Percentiles rank a stretch among this genome's conserved stretches.
These are phyloP conservation scores for Chrysophaeum taylorii DNA, from an alignment of 352 stramenopile genomes.

Conservation along the genomic window DNA sequence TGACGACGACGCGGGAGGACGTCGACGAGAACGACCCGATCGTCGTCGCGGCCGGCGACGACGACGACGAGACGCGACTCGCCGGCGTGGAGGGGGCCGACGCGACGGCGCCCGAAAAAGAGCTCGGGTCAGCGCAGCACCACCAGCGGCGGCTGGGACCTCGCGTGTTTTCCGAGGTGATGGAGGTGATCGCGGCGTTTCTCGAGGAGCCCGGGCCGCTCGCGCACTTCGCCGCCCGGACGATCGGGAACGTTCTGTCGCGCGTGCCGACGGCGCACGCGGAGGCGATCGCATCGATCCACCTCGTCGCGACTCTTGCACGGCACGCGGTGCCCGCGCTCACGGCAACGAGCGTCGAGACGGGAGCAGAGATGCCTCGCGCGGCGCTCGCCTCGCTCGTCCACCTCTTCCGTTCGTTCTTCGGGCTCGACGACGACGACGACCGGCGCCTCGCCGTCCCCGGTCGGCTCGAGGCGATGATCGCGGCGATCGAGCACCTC, in stretches of 20 bases:
- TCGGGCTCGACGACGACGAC: not conserved
- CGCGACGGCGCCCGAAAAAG: too few relatives aligned
- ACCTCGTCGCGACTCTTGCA: not conserved
- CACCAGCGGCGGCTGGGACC: too few relatives aligned
- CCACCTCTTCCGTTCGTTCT: not conserved
- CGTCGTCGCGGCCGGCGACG: too few relatives aligned
- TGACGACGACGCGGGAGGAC: conserved; percentile 34
- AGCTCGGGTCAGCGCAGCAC: too few relatives aligned
- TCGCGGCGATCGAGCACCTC: not conserved
- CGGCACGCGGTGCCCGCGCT: not conserved
- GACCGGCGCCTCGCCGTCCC: not conserved
- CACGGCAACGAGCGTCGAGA: too few relatives aligned
- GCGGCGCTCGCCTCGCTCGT: not conserved
- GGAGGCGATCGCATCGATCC: not conserved
- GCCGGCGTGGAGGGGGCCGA: too few relatives aligned
- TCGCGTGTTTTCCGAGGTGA: not conserved
- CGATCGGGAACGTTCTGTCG: conserved; percentile 20
- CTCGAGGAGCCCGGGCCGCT: conserved; percentile 14
- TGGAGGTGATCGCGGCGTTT: not conserved
- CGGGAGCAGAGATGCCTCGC: not conserved
- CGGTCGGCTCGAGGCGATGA: too few relatives aligned
- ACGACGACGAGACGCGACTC: too few relatives aligned
- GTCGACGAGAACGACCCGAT: conserved; percentile 6
- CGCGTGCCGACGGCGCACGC: not conserved
- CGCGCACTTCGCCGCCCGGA: conserved; percentile 10